A percentile compares a stretch with the other conserved stretches of the same genome.
Evolutionary conservation across 108 stramenopile species (phyloP).

Genomic region (Nitzschia sp.): DNA sequence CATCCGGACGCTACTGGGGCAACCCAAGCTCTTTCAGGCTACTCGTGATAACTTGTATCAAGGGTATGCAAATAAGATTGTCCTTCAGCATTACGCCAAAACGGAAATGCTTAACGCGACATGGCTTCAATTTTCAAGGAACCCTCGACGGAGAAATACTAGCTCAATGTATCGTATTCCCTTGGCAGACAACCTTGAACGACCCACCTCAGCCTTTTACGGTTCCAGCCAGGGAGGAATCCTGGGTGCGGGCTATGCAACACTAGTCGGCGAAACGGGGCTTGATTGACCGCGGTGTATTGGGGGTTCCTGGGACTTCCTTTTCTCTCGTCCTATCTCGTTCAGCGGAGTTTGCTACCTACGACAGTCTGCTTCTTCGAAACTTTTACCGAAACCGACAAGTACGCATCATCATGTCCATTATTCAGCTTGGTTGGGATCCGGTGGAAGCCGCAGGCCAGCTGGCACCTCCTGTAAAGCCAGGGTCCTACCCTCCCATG

Average conservation of each 20-base stretch:
- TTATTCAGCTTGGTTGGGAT: constrained; percentile 83
- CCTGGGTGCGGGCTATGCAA: constrained; percentile 63
- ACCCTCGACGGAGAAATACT: not conserved
- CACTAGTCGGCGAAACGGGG: constrained; percentile 33
- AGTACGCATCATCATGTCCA: constrained; percentile 58
- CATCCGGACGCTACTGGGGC: constrained; percentile 40
- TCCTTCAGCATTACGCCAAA: constrained; percentile 51
- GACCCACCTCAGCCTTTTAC: constrained; percentile 52
- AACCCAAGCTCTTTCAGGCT: constrained; percentile 40
- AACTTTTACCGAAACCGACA: constrained; percentile 69
- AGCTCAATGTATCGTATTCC: not conserved
- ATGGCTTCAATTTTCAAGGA: not conserved
- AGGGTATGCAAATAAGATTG: constrained; percentile 57
- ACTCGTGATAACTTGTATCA: constrained; percentile 59
- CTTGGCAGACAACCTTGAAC: not conserved
- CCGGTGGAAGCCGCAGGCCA: constrained; percentile 61
- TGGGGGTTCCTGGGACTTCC: constrained; percentile 76
- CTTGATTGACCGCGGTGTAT: constrained; percentile 58
- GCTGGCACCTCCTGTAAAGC: constrained; percentile 41
- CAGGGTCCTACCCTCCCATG: constrained; percentile 29
- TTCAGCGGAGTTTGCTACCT: constrained; percentile 53
- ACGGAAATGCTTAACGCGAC: constrained; percentile 31
- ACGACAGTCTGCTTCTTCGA: constrained; percentile 53
- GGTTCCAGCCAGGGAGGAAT: constrained; percentile 82
- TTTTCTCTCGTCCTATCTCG: constrained; percentile 66